phyloP scores from a whole-genome alignment of 2,329 filamentous ascomycete genomes.

The Exserohilum rostratum region DNA sequence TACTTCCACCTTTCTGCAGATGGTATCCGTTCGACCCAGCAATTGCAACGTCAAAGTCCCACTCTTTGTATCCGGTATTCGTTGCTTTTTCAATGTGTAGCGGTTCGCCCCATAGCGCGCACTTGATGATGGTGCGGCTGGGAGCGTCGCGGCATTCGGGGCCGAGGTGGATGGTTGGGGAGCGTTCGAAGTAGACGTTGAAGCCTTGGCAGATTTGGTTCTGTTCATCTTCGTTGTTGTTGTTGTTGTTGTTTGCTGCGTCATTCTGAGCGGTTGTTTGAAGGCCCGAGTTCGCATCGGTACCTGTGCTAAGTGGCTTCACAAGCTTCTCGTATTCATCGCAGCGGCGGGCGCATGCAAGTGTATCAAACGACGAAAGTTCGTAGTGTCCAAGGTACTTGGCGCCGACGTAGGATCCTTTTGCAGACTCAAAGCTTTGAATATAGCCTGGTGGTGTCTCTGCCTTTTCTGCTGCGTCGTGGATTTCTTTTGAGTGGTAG shows the following conservation, averaged over 20 bases:
- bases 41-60: slow-evolving; percentile 9
- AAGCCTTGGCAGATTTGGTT: slow-evolving; percentile 3
- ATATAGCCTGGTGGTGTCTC: background rate
- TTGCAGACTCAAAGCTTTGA: background rate
- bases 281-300: background rate
- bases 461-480: background rate
- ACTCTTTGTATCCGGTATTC: slow-evolving; percentile 6
- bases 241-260: too few species aligned
- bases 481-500: background rate
- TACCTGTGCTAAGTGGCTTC: background rate
- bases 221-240: too few species aligned
- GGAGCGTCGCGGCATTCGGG: background rate
- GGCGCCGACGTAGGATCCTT: slow-evolving; percentile 1
- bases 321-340: background rate
- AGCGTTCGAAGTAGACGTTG: slow-evolving; percentile 14
- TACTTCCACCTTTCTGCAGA: too few species aligned
- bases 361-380: background rate
- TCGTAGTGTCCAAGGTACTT: slow-evolving; percentile 6
- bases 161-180: slow-evolving; percentile 1
- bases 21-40: slow-evolving; percentile 12
- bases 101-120: slow-evolving; percentile 8
- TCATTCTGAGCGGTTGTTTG: background rate
- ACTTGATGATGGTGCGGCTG: slow-evolving; percentile 9
- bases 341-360: slow-evolving; percentile 1
- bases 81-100: background rate